phyloP scores from a whole-genome alignment of 169 alveolate genomes.

The Plasmodium yoelii region DNA sequence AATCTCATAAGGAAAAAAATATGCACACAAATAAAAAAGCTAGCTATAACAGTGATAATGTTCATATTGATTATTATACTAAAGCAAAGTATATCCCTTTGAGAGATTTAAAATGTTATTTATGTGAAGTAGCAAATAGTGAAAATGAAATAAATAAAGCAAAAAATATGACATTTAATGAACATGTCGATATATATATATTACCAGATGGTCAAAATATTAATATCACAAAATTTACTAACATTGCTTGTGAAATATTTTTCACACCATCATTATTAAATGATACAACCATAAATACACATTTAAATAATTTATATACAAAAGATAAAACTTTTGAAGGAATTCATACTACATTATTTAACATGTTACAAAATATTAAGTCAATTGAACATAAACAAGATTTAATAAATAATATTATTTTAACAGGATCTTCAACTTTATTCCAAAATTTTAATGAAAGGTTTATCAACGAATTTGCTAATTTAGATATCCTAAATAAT shows the following conservation, averaged over 20 bases:
- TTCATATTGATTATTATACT: constrained; percentile 34
- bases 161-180: constrained; percentile 57
- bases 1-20: constrained; percentile 2
- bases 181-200: constrained; percentile 31
- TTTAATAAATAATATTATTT: constrained; percentile 18
- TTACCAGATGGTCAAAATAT: constrained; percentile 74
- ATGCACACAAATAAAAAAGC: neutral
- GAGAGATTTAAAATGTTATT: constrained; percentile 54
- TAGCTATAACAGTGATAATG: constrained; percentile 21
- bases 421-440: constrained; percentile 56
- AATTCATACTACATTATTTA: constrained; percentile 16
- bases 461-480: constrained; percentile 44
- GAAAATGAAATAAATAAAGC: constrained; percentile 57
- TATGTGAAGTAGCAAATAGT: constrained; percentile 72
- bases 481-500: constrained; percentile 10
- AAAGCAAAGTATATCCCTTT: constrained; percentile 55
- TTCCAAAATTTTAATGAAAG: constrained; percentile 45
- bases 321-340: constrained; percentile 46
- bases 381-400: constrained; percentile 23
- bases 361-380: constrained; percentile 27
- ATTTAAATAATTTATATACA: constrained; percentile 15
- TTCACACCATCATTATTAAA: constrained; percentile 50
- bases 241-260: constrained; percentile 66
- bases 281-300: constrained; percentile 13
- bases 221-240: constrained; percentile 43